Percentiles rank a stretch among this genome's conserved stretches.
Conservation (phyloP, 305 asterid species). For the Fraxinus xanthoxyloides region DNA sequence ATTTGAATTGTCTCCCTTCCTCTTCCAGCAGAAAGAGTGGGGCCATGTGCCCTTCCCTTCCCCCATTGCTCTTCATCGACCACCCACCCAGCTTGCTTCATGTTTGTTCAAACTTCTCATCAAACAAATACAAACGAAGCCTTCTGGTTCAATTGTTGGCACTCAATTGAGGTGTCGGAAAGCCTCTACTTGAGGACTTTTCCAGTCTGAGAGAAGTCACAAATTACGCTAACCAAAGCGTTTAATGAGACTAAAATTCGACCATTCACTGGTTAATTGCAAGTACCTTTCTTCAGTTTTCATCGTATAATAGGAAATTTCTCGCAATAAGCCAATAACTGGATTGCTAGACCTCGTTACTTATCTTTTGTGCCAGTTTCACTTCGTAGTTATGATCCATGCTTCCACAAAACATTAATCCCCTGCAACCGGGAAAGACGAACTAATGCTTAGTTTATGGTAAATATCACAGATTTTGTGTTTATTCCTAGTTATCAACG, state of each 20-base stretch:
- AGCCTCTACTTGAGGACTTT: background rate
- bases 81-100: background rate
- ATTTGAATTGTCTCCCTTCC: background rate
- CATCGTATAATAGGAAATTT: background rate
- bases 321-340: background rate
- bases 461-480: background rate
- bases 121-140: background rate
- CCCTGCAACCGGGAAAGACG: background rate
- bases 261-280: background rate
- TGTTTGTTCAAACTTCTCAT: background rate
- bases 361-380: background rate
- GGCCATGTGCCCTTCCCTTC: background rate
- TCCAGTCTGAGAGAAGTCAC: background rate
- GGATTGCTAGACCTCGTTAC: background rate
- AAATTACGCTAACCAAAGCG: background rate
- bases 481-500: background rate
- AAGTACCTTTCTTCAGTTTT: background rate
- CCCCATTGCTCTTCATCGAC: background rate
- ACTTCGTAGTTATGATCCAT: background rate
- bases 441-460: background rate
- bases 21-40: background rate
- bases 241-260: background rate
- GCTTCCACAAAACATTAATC: background rate
- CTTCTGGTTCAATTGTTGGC: background rate
- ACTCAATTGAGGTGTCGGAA: background rate